Conservation (phyloP, 768 basidiomycete species). For the Podaxis sp. region DNA sequence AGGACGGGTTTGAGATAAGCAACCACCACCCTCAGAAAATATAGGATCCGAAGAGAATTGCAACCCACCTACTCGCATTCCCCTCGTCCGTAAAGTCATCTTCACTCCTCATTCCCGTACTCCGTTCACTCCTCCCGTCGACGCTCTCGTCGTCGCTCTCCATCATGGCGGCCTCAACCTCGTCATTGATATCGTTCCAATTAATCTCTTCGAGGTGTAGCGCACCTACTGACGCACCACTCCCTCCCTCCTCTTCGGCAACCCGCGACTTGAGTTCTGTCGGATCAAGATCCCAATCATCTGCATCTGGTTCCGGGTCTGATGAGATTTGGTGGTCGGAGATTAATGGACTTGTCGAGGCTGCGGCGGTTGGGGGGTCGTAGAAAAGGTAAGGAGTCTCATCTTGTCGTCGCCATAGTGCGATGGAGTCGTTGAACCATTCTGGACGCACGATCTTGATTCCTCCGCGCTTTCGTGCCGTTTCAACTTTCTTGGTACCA, state of each 20-base stretch:
- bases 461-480: slow-evolving; percentile 71
- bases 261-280: slow-evolving; percentile 29
- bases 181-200: slow-evolving; percentile 83
- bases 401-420: slow-evolving; percentile 83
- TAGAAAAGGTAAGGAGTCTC: slow-evolving; percentile 78
- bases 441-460: slow-evolving; percentile 84
- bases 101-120: slow-evolving; percentile 46
- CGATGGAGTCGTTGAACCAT: slow-evolving; percentile 90
- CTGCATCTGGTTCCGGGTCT: slow-evolving; percentile 64
- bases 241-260: slow-evolving; percentile 19
- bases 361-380: slow-evolving; percentile 42
- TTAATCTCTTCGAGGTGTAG: slow-evolving; percentile 65
- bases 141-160: slow-evolving; percentile 71
- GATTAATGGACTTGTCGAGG: slow-evolving; percentile 16
- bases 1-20: neutral
- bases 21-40: neutral
- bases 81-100: slow-evolving; percentile 56
- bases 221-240: slow-evolving; percentile 20
- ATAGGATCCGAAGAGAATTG: neutral
- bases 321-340: slow-evolving; percentile 51
- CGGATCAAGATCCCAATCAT: slow-evolving; percentile 61
- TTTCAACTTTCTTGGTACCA: slow-evolving; percentile 90
- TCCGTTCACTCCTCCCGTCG: slow-evolving; percentile 38
- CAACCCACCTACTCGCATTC: slow-evolving; percentile 27
- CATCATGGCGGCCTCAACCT: slow-evolving; percentile 85